Evolutionary conservation across 2,329 filamentous ascomycete species (phyloP).

Genomic region (Trichophyton rubrum): DNA sequence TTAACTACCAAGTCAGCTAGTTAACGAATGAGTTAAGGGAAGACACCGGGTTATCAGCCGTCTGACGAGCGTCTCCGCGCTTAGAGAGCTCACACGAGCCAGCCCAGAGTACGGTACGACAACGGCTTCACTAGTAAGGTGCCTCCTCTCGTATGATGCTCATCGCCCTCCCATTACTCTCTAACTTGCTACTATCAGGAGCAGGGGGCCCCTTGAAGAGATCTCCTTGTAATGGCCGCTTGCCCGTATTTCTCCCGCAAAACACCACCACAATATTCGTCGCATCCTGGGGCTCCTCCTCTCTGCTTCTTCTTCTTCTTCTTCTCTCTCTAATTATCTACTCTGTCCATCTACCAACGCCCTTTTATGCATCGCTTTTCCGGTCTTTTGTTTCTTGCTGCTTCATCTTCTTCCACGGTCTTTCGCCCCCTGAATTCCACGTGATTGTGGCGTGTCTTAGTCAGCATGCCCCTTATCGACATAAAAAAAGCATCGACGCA

Average conservation of each 20-base stretch:
- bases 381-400: not conserved
- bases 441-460: not conserved
- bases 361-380: not conserved
- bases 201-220: not conserved
- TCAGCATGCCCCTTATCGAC: conserved; percentile 2
- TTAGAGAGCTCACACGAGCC: no score
- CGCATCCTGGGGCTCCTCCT: not conserved
- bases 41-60: not conserved
- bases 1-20: no score
- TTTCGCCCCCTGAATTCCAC: not conserved
- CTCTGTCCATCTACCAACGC: not conserved
- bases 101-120: no score
- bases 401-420: not conserved
- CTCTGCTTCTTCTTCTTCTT: not conserved
- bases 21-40: no score
- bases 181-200: not conserved
- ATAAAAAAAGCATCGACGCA: not conserved
- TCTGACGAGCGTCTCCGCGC: not conserved
- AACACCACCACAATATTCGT: not conserved
- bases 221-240: not conserved
- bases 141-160: not conserved
- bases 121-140: not conserved
- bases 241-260: not conserved
- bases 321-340: not conserved
- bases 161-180: not conserved